Evolutionary conservation across 2,329 filamentous ascomycete genomes (phyloP), one percentile per base, ranked within the genome.

Genomic region (Beauveria bassiana): DNA sequence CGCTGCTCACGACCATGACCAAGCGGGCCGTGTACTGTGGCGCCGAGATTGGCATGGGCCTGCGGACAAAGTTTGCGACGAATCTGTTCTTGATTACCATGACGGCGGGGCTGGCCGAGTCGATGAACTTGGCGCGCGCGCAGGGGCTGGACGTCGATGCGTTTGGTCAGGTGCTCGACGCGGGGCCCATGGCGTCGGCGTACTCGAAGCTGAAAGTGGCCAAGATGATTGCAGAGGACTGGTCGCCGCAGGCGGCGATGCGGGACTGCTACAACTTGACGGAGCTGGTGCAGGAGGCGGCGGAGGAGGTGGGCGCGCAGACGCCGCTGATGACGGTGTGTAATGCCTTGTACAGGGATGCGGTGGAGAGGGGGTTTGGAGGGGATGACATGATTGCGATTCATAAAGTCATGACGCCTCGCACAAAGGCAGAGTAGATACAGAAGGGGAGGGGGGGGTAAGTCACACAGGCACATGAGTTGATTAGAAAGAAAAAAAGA

Each of bases 21-120:
- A 66, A 55, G 12, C 65, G 68, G 3, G 70, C 72, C 8, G 60
- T 74, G 6, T 73, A 73, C 63, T 74, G 72, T 57, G 72, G 72
- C 57, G 71, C 69, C 1, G 68, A 67, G 1, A 66, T 74, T 20
- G 72, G 70, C 8, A 64, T 62, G 1, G 72, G 71, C 3, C 62
- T 74, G 3, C 68, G 67, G 62, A 72, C 67, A 0, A 74, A 73
- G 28, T 74, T 70, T 45, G 70, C 71, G 10, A 66, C 69, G 38
- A 74, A 74, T 55, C 54, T 66, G 14, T 73, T 64, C 49, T 63
- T 73, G 8, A 67, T 70, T 60, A 65, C 70, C 18, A 61, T 71
- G 61, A 71, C 70, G 5, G 72, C 66, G 1, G 72, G 71, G 0
- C 66, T 74, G 0, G 70, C 70, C 1, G 72, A 74, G 61, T 68